Evolutionary conservation across 2,329 filamentous ascomycete species (phyloP), one percentile per base, ranked within the genome.

Genomic region (Thelonectria rubi): DNA sequence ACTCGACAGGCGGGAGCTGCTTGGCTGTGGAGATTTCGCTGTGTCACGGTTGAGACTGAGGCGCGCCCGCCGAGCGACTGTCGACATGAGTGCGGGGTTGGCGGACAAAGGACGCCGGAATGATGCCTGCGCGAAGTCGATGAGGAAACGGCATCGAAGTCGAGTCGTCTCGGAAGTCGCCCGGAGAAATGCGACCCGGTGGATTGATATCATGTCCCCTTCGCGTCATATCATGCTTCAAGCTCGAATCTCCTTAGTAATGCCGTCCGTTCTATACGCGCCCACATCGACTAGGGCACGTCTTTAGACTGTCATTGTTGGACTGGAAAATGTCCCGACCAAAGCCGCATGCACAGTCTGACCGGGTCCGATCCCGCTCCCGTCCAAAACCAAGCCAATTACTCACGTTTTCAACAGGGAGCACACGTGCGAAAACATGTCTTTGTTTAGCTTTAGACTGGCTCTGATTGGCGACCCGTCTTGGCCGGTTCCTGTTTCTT

Each of bases 281-380:
- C 48, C 54, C 55, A 55, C 56, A 60, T 42, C 17, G 40, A 21
- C 43, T 24, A 26, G 20, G 52, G 55, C 60, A 59, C 18, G 40
- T 52, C 61, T 62, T 7, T 20, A 45, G 24, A 67, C 63, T 40
- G 64, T 30, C 26, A 30, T 8, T 30, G 5, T 30, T 30, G 10
- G 26, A 30, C 26, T 30, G 26, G 5, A 57, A 55, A 47, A 1
- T 20, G 21, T 37, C 42, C 62, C 62, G 15, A 48, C 57, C 20
- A 17, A 32, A 24, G 11, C 54, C 51, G 20, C 51, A 34, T 26
- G 24, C 40, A 15, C 55, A 46, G 21, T 30, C 9, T 4, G 9
- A 24, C 48, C 58, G 42, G 53, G 34, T 55, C 58, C 52, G 58
- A 66, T 69, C 58, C 60, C 65, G 67, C 53, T 57, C 54, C 9